Evolutionary conservation across 805 yeast species (phyloP).

Genomic region (Candida alai): DNA sequence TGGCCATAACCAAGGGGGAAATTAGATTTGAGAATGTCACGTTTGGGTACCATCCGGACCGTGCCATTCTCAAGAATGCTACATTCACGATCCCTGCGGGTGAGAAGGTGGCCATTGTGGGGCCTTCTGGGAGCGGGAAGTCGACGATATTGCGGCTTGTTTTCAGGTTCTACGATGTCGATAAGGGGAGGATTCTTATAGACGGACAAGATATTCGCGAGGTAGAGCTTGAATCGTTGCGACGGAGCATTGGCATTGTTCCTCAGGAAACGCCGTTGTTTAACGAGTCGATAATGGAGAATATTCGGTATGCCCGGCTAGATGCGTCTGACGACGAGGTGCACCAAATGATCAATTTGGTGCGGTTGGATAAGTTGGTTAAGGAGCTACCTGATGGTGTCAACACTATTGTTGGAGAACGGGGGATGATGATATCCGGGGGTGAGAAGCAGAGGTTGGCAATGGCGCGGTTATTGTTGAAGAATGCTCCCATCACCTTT

Average conservation of each 20-base stretch:
- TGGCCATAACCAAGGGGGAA: conserved; percentile 53
- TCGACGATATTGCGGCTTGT: conserved; percentile 81
- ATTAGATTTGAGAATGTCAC: conserved; percentile 86
- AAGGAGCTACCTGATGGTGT: conserved; percentile 77
- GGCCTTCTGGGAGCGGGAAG: conserved; percentile 95
- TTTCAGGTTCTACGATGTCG: conserved; percentile 86
- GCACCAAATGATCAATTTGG: conserved; percentile 55
- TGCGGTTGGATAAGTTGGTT: conserved; percentile 63
- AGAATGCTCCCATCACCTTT: conserved; percentile 83
- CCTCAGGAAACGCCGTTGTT: conserved; percentile 97
- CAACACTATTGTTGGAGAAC: conserved; percentile 87
- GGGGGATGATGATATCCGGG: conserved; percentile 99
- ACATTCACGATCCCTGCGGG: conserved; percentile 88
- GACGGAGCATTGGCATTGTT: conserved; percentile 81
- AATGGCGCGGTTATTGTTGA: conserved; percentile 83
- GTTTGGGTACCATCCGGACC: conserved; percentile 85
- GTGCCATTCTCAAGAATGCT: conserved; percentile 81
- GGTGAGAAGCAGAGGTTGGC: conserved; percentile 97
- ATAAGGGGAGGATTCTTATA: conserved; percentile 69
- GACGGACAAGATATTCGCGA: conserved; percentile 86
- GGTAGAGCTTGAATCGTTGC: conserved; percentile 69
- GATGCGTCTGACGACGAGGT: conserved; percentile 74
- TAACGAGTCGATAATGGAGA: conserved; percentile 85
- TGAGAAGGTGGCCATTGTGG: conserved; percentile 87
- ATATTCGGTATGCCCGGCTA: conserved; percentile 80